Evolutionary conservation across 495 filamentous ascomycete genomes (phyloP).

Genomic region (Corynascus novoguineensis): DNA sequence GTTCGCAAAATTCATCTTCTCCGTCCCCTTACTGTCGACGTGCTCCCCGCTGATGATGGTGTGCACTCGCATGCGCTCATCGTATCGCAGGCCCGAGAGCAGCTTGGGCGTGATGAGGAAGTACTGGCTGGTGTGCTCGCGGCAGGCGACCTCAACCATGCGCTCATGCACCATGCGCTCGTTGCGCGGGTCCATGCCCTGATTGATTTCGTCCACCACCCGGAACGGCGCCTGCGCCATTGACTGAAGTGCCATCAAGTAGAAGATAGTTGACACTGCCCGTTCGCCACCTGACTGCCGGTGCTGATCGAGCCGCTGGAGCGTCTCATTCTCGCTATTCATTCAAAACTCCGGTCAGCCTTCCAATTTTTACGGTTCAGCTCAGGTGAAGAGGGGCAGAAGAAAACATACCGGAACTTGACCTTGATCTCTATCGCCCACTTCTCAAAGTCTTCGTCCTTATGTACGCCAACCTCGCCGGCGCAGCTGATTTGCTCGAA

Average conservation of each 20-base stretch:
- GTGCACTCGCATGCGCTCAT: constrained; percentile 82
- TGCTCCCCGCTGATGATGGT: constrained; percentile 91
- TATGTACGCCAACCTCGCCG: constrained; percentile 79
- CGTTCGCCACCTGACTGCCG: constrained; percentile 96
- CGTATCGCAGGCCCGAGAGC: constrained; percentile 76
- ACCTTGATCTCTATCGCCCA: constrained; percentile 94
- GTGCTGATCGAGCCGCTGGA: constrained; percentile 81
- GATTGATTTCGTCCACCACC: constrained; percentile 98
- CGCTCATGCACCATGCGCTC: constrained; percentile 96
- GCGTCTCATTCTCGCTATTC: constrained; percentile 66
- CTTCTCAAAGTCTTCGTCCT: constrained; percentile 81
- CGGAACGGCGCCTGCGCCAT: constrained; percentile 96
- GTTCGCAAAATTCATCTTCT: constrained; percentile 52
- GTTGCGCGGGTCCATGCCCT: constrained; percentile 98
- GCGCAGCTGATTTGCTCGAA: constrained; percentile 92
- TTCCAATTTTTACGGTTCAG: neutral
- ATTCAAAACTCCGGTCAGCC: neutral
- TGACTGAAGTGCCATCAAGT: constrained; percentile 95
- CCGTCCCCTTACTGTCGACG: constrained; percentile 54
- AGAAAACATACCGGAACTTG: constrained; percentile 70
- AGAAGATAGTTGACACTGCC: constrained; percentile 96
- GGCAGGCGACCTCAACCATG: constrained; percentile 90
- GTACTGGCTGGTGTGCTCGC: constrained; percentile 64
- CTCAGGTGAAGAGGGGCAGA: neutral
- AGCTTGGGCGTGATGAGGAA: constrained; percentile 99